Evolutionary conservation across 2,329 filamentous ascomycete genomes (phyloP).

Genomic region (Colletotrichum gigasporum): DNA sequence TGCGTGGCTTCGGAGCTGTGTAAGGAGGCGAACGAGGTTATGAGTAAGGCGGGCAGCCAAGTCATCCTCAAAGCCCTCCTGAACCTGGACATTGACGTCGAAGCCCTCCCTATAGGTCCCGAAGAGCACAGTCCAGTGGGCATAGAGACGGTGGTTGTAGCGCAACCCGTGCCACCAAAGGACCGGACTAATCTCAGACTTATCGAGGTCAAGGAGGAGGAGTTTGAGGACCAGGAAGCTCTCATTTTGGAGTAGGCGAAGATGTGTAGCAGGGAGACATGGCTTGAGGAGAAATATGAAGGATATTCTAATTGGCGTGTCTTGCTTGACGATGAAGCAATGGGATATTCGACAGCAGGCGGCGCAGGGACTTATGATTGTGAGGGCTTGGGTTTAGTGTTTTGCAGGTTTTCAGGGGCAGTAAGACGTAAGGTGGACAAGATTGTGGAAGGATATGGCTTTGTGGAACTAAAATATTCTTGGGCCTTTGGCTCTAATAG

Average conservation of each 20-base stretch:
- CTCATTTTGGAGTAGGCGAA: constrained; percentile 7
- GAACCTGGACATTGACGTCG: constrained; percentile 81
- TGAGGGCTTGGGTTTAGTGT: no score
- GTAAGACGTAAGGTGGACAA: no score
- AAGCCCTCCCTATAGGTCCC: constrained; percentile 85
- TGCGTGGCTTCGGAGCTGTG: constrained; percentile 89
- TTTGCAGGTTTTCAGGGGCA: no score
- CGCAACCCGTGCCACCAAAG: constrained; percentile 68
- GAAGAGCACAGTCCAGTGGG: constrained; percentile 76
- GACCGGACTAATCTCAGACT: constrained; percentile 29
- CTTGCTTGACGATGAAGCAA: no score
- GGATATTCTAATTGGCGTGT: no score
- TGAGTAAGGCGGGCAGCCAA: constrained; percentile 88
- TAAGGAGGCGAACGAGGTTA: constrained; percentile 87
- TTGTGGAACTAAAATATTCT: no score
- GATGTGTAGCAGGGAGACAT: neutral
- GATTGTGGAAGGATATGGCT: no score
- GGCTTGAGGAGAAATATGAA: neutral
- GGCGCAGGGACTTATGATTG: no score
- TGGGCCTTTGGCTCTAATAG: no score
- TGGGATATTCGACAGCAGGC: no score
- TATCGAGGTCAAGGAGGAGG: constrained; percentile 29
- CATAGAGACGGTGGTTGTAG: constrained; percentile 83
- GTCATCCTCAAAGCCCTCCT: constrained; percentile 83
- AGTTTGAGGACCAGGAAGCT: constrained; percentile 24